Evolutionary conservation across 257 asterid species (phyloP).

Genomic region (Eucommia ulmoides): DNA sequence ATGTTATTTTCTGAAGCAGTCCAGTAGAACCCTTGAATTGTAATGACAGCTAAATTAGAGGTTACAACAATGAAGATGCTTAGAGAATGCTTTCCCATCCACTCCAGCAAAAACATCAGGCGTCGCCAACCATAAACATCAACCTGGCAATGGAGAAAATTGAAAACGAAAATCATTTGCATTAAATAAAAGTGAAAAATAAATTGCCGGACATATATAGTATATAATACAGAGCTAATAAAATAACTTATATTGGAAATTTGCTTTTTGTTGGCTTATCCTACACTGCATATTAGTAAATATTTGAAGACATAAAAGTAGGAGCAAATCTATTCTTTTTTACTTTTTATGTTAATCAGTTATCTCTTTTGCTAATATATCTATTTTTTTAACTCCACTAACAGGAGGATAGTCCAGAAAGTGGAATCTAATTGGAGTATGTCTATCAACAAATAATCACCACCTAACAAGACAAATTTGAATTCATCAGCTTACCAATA

Average conservation of each 20-base stretch:
- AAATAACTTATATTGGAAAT: too few species aligned
- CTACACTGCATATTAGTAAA: too few species aligned
- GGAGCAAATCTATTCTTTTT: too few species aligned
- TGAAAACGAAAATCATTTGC: not conserved
- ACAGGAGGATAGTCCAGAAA: not conserved
- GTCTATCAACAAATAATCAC: not conserved
- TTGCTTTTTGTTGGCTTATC: too few species aligned
- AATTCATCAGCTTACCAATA: constrained; percentile 27
- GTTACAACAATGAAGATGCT: constrained; percentile 51
- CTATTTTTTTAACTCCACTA: not conserved
- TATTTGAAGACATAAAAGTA: too few species aligned
- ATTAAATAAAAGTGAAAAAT: too few species aligned
- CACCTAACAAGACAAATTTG: not conserved
- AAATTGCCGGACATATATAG: too few species aligned
- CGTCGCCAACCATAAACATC: constrained; percentile 71
- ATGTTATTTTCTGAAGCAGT: constrained; percentile 51
- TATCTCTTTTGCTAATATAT: not conserved
- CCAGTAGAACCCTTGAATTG: constrained; percentile 64
- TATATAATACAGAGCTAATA: too few species aligned
- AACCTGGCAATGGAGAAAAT: constrained; percentile 31
- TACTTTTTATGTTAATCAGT: too few species aligned
- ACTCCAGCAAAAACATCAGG: constrained; percentile 30
- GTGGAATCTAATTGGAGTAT: not conserved
- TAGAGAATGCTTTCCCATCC: constrained; percentile 81
- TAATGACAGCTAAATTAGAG: constrained; percentile 54